phyloP scores from a whole-genome alignment of 2,329 filamentous ascomycete species.

The Myotisia sp. region DNA sequence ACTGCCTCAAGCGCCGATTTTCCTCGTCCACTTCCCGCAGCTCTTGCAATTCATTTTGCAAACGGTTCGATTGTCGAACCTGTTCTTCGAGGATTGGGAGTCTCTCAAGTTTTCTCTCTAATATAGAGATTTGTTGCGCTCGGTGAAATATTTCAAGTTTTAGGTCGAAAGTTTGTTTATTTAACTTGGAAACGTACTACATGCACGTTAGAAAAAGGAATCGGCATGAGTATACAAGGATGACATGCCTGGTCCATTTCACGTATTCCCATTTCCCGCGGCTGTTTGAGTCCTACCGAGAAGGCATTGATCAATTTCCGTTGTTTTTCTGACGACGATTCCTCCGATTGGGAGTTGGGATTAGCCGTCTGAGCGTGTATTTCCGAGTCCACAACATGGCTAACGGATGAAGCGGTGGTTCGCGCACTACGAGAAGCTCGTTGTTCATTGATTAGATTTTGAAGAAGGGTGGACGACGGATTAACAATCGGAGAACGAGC shows the following conservation, averaged over 20 bases:
- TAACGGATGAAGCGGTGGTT: constrained; percentile 14
- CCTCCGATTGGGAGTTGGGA: constrained; percentile 16
- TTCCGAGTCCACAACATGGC: constrained; percentile 11
- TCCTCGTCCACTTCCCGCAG: constrained; percentile 24
- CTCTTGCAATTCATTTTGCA: constrained; percentile 25
- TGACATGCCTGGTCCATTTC: constrained; percentile 29
- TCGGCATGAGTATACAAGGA: background rate
- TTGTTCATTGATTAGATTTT: constrained; percentile 29
- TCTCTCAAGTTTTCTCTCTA: constrained; percentile 26
- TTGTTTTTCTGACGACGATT: constrained; percentile 23
- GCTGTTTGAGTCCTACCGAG: constrained; percentile 20
- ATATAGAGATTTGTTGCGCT: constrained; percentile 21
- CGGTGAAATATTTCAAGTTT: constrained; percentile 31
- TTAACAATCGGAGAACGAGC: constrained; percentile 22
- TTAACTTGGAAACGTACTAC: constrained; percentile 32
- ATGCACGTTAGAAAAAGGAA: constrained; percentile 1
- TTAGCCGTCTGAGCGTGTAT: constrained; percentile 17
- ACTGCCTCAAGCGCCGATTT: constrained; percentile 24
- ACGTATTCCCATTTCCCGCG: constrained; percentile 29
- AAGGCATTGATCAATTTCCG: constrained; percentile 20
- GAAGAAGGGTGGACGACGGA: constrained; percentile 26
- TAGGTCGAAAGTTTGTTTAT: constrained; percentile 31
- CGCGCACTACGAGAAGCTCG: constrained; percentile 24
- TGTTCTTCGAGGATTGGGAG: constrained; percentile 27
- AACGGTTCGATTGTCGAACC: constrained; percentile 17